Evolutionary conservation across 768 basidiomycete species (phyloP).

Genomic region (Rhodosporidiobolus sp.): DNA sequence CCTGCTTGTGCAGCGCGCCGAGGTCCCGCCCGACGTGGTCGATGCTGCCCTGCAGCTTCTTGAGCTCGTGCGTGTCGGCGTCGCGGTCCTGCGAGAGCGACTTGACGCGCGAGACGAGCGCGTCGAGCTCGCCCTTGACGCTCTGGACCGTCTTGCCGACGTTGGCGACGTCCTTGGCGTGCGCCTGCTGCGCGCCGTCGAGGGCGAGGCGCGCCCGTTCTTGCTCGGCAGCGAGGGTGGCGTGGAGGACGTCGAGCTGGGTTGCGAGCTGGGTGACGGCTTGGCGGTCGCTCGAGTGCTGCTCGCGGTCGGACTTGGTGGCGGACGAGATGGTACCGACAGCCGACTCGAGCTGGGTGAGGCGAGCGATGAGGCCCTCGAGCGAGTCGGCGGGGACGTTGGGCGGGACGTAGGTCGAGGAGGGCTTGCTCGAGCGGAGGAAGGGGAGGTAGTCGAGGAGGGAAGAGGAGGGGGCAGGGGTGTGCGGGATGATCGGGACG

Average conservation of each 20-base stretch:
- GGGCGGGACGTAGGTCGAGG: slow-evolving; percentile 7
- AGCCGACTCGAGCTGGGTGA: slow-evolving; percentile 24
- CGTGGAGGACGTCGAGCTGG: slow-evolving; percentile 7
- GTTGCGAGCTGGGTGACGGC: not conserved
- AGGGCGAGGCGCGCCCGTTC: not conserved
- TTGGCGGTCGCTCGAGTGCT: slow-evolving; percentile 1
- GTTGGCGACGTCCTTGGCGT: not conserved
- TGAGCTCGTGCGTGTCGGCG: not conserved
- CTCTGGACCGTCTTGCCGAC: not conserved
- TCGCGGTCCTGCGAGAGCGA: slow-evolving; percentile 1
- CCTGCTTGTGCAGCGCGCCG: slow-evolving; percentile 35
- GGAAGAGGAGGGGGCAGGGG: not conserved
- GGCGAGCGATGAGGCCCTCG: slow-evolving; percentile 28
- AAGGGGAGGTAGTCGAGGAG: slow-evolving; percentile 6
- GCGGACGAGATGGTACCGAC: slow-evolving; percentile 22
- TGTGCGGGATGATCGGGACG: not conserved
- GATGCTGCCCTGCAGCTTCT: not conserved
- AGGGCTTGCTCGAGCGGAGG: not conserved
- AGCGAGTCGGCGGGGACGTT: slow-evolving; percentile 24
- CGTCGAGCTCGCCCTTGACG: slow-evolving; percentile 28
- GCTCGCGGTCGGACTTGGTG: slow-evolving; percentile 21
- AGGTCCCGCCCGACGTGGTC: not conserved
- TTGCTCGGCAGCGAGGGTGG: slow-evolving; percentile 1
- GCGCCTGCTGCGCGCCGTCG: not conserved
- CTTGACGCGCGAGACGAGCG: slow-evolving; percentile 47